Evolutionary conservation across 2,329 filamentous ascomycete genomes (phyloP), one percentile per base, ranked within the genome.

Genomic region (Scortechinia acanthostroma): DNA sequence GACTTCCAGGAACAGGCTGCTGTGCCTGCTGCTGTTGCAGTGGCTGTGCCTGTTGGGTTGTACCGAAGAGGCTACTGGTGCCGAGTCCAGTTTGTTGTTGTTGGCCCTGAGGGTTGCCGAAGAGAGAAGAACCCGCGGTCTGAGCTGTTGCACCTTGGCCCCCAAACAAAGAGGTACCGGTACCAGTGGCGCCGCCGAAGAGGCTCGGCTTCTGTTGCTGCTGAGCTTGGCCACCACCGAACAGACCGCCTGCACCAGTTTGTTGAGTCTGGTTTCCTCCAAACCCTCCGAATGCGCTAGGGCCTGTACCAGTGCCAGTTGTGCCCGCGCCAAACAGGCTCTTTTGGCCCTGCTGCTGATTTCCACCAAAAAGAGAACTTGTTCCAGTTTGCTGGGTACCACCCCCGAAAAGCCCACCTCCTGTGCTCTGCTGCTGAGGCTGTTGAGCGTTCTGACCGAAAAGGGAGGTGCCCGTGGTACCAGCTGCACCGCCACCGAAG

Each of bases 1-100:
- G 85, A 47, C 64, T 66, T 19, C 76, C 71, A 43, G 71, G 57
- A 4, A 59, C 50, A 19, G 57, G 61, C 45, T 77, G 72, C 37
- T 72, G 66, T 19, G 10, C 13, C 17, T 40, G 35, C 46, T 77
- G 72, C 37, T 72, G 66, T 30, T 30, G 25, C n/a, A 10, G 25
- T n/a, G 25, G 25, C 20, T 10, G 10, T 10, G 35, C 13, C 17
- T 40, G 35, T n/a, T 30, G 25, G 25, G 25, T 10, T 6, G 35
- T 6, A 19, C 35, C 35, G 17, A 40, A 40, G 13, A 40, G 17
- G 35, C 35, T 40, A 17, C 17, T 40, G 10, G 10, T n/a, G 10
- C 10, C 10, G 6, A 13, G 13, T 13, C 35, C 35, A 13, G 35
- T 40, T 19, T 40, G 35, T 10, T 10, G 25, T 17, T 40, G 35